Evolutionary conservation across 441 rosid species (phyloP), one percentile per base, ranked within the genome.

Genomic region (Syzygium malaccense): DNA sequence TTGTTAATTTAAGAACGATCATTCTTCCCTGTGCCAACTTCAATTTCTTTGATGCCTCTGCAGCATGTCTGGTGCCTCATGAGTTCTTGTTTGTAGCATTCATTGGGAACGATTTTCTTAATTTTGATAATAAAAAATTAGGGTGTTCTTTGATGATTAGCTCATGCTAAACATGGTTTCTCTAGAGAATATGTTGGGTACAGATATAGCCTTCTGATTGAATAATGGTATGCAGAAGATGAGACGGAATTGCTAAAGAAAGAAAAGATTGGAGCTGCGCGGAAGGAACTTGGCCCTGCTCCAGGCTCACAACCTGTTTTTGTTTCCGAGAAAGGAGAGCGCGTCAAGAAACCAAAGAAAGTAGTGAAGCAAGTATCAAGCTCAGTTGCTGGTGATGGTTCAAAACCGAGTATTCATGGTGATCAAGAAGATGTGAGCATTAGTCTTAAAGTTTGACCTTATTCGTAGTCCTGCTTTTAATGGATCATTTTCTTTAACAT

Each of bases 191-290:
- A 37, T 23, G 83, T 75, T 12, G 18, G n/a, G n/a, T 25, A 23
- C 83, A 11, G n/a, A 75, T 41, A 23, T 23, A 75, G 51, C 51
- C 15, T 41, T 41, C 53, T 13, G 51, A 75, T 75, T 75, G 17
- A 75, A 71, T 20, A 71, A 88, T 87, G 56, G 88, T 88, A 64
- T 91, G 92, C 92, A 98, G 99, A 96, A 89, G 96, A 95, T 55
- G 97, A 96, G 89, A 91, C 89, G 26, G 98, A 93, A 90, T 94
- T 90, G 91, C 92, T 92, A 91, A 97, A 94, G 92, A 98, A 97
- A 93, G 97, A 97, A 90, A 96, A 93, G 90, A 84, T 93, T 51
- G 95, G 93, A 94, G 89, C 90, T 87, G 88, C 85, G 30, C 91
- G 91, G 85, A 92, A 90, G 89, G 93, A 92, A 87, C 90, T 88